A percentile compares a stretch with the other conserved stretches of the same genome.
Conservation (phyloP, 192 early-diverging fungal genomes). For the Bifiguratus adelaidae region DNA sequence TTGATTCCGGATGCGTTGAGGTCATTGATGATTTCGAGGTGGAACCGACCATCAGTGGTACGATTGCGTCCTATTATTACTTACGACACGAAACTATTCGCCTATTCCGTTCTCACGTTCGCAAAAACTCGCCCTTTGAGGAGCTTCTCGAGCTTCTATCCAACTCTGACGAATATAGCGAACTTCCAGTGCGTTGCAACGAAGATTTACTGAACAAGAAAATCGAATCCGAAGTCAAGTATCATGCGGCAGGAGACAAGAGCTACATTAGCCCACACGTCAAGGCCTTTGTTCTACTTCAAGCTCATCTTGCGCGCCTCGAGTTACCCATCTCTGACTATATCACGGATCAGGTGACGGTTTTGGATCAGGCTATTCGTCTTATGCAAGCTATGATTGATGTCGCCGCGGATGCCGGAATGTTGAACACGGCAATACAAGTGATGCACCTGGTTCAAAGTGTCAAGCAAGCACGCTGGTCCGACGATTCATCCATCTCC, state of each 20-base stretch:
- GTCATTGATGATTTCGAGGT: constrained; percentile 56
- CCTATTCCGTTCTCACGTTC: constrained; percentile 49
- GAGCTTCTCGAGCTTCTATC: constrained; percentile 68
- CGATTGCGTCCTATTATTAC: constrained; percentile 89
- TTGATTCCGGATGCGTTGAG: constrained; percentile 61
- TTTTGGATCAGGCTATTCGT: constrained; percentile 87
- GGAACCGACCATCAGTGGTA: constrained; percentile 61
- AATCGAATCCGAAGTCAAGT: constrained; percentile 62
- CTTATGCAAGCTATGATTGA: constrained; percentile 89
- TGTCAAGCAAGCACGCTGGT: constrained; percentile 87
- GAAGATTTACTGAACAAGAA: constrained; percentile 87
- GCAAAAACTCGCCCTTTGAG: constrained; percentile 30
- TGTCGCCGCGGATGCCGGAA: constrained; percentile 61
- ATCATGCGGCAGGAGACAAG: constrained; percentile 42
- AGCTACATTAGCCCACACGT: constrained; percentile 78
- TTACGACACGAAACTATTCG: constrained; percentile 73
- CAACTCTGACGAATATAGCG: constrained; percentile 79
- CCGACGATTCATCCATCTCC: constrained; percentile 58
- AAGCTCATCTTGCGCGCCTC: constrained; percentile 76
- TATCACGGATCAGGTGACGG: constrained; percentile 79
- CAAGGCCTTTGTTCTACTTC: constrained; percentile 84
- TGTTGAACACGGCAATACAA: constrained; percentile 48
- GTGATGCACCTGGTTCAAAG: constrained; percentile 82
- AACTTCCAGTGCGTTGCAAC: constrained; percentile 90
- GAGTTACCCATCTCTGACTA: constrained; percentile 83